A percentile compares a stretch with the other conserved stretches of the same genome.
Conservation (phyloP, 139 green algal species). For the Chlorella sp. region DNA sequence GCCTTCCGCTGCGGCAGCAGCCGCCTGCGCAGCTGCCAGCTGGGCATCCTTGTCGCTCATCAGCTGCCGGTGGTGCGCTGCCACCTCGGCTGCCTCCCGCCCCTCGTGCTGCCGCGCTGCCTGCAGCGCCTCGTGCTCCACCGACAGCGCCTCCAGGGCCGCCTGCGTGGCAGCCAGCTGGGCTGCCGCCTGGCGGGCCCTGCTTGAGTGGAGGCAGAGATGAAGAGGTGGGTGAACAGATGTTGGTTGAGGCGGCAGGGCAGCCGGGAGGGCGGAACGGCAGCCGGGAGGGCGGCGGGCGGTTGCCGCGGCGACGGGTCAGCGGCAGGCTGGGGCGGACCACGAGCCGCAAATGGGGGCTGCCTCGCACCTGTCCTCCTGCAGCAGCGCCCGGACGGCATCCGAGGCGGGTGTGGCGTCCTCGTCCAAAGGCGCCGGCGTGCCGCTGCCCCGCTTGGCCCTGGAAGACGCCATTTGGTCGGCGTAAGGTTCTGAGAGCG, state of each 20-base stretch:
- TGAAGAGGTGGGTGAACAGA: too few relatives aligned
- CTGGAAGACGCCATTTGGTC: too few relatives aligned
- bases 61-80: constrained; percentile 73
- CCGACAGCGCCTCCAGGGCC: constrained; percentile 42
- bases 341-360: too few relatives aligned
- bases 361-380: neutral
- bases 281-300: neutral
- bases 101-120: constrained; percentile 66
- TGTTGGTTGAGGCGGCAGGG: too few relatives aligned
- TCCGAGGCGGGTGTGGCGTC: neutral
- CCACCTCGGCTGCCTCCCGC: constrained; percentile 75
- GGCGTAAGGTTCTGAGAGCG: too few relatives aligned
- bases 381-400: neutral
- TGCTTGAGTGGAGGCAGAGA: neutral
- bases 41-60: constrained; percentile 69
- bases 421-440: neutral
- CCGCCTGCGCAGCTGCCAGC: constrained; percentile 61
- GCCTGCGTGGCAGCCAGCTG: neutral
- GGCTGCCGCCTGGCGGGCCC: neutral
- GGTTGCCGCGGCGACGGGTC: neutral
- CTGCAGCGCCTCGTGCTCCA: constrained; percentile 72
- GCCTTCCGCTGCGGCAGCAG: constrained; percentile 23
- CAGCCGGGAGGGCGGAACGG: too few relatives aligned
- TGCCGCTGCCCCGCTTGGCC: too few relatives aligned
- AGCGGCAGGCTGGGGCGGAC: neutral